Base-by-base conservation (phyloP, 2,329 filamentous ascomycete species). In the Calonectria multiphialidica region DNA sequence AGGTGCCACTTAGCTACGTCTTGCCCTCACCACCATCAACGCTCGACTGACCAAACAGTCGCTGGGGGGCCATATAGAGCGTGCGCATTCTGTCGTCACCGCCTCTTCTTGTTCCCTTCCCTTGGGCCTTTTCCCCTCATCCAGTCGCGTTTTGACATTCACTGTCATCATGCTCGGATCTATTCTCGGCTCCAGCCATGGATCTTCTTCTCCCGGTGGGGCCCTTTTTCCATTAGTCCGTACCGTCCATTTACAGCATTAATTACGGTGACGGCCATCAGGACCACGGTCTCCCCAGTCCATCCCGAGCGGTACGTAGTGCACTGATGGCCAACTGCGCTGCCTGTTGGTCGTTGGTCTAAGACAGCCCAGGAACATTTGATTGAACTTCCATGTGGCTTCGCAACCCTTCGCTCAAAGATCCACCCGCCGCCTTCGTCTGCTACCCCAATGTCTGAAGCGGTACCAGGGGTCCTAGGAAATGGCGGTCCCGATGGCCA, bases 371-470 rank as follows among this genome's bases (percentile, higher is more conserved):
- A 50, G 50, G 33, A 65, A 62, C 30, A 66, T 66, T 45, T 57
- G 67, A 59, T 57, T 67, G 55, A 64, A 25, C 44, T 66, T 70
- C 67, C 71, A 72, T 72, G 67, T 70, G 71, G 67, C 67, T 72
- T 70, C 53, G 53, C 59, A 21, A 69, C 53, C 49, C 47, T 66
- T 53, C 33, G 55, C 21, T 28, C 57, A 18, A 18, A 66, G 70
- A 66, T 72, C 70, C 71, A 70, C 71, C 55, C 50, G 33, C 55
- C 35, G 42, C 28, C 68, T 67, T 66, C 59, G 66, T 57, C 66
- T 66, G 53, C 71, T 30, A 72, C 68, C 53, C 55, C 49, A 25
- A 45, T 49, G 55, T 30, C 45, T 68, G 64, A 55, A 59, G 69
- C 45, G 40, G 50, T 50, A 16, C 30, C 44, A 53, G 50, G 57